Percentiles rank a stretch among this genome's conserved stretches.
phyloP scores from a whole-genome alignment of 1,284 basidiomycete genomes.

The Fomitopsis schrenkii region DNA sequence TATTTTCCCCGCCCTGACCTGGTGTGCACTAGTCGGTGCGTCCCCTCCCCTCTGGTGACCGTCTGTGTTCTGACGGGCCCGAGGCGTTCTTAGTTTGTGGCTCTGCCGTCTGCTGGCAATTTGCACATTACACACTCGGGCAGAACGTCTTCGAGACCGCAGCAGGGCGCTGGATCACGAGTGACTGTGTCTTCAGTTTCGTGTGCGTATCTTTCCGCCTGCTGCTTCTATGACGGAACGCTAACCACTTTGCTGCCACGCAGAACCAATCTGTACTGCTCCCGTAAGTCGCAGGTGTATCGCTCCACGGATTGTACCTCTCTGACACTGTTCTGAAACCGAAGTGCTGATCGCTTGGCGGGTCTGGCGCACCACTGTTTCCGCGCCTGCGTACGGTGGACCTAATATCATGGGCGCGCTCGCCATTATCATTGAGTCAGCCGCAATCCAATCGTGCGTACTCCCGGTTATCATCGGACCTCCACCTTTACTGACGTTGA shows the following conservation, averaged over 20 bases:
- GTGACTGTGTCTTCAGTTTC: constrained; percentile 5
- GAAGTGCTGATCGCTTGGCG: constrained; percentile 3
- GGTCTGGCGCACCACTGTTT: constrained; percentile 2
- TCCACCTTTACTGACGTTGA: background rate
- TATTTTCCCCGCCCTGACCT: constrained; percentile 1
- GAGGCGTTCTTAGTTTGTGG: background rate
- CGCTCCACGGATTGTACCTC: background rate
- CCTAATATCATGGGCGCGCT: constrained; percentile 7
- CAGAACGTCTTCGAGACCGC: constrained; percentile 3
- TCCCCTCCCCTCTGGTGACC: background rate
- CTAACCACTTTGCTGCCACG: background rate
- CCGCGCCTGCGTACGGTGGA: constrained; percentile 2
- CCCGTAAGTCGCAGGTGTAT: background rate
- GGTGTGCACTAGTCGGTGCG: constrained; percentile 3
- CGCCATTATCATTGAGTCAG: constrained; percentile 5
- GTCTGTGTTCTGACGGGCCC: too few relatives aligned
- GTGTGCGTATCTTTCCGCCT: background rate
- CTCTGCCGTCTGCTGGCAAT: constrained; percentile 1
- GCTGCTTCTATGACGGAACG: background rate
- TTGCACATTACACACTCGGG: constrained; percentile 2
- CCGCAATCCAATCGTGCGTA: background rate
- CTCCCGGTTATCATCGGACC: background rate
- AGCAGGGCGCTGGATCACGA: constrained; percentile 6
- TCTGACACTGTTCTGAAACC: background rate
- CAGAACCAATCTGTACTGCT: constrained; percentile 5